phyloP scores from a whole-genome alignment of 2,329 filamentous ascomycete genomes.

The Coniochaeta pulveracea region DNA sequence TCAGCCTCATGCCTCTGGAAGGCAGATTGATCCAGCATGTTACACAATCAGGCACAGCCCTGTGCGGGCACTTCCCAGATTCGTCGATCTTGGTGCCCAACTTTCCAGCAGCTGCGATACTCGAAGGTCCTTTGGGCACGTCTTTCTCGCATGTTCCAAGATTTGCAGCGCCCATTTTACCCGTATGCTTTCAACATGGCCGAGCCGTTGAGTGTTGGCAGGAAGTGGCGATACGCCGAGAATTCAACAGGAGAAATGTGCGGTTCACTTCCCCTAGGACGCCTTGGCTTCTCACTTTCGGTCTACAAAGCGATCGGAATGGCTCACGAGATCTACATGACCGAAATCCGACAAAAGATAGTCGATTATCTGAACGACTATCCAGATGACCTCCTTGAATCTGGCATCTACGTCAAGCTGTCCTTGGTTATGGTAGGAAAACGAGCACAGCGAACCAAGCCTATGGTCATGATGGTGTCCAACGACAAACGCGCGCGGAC shows the following conservation, averaged over 20 bases:
- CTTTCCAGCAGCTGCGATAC: too few species aligned
- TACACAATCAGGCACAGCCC: too few species aligned
- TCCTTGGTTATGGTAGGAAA: conserved; percentile 7
- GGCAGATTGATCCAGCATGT: too few species aligned
- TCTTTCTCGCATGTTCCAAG: too few species aligned
- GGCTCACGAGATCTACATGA: conserved; percentile 1
- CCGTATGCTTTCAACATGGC: too few species aligned
- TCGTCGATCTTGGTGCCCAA: too few species aligned
- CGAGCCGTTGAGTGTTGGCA: too few species aligned
- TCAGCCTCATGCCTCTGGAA: too few species aligned
- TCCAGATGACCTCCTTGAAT: background rate
- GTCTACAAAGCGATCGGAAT: conserved; percentile 6
- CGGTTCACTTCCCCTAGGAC: conserved; percentile 1
- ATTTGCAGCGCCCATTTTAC: too few species aligned
- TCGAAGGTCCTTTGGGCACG: too few species aligned
- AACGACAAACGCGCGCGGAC: conserved; percentile 1
- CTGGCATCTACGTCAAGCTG: conserved; percentile 2
- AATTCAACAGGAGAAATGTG: conserved; percentile 5
- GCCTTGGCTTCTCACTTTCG: background rate
- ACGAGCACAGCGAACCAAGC: conserved; percentile 3
- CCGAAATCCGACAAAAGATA: conserved; percentile 1
- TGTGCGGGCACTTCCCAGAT: too few species aligned
- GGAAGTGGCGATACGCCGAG: conserved; percentile 4
- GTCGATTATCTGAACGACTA: conserved; percentile 5
- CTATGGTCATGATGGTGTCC: conserved; percentile 7